Conservation (phyloP, 768 basidiomycete genomes). For the Thelephora ganbajun region DNA sequence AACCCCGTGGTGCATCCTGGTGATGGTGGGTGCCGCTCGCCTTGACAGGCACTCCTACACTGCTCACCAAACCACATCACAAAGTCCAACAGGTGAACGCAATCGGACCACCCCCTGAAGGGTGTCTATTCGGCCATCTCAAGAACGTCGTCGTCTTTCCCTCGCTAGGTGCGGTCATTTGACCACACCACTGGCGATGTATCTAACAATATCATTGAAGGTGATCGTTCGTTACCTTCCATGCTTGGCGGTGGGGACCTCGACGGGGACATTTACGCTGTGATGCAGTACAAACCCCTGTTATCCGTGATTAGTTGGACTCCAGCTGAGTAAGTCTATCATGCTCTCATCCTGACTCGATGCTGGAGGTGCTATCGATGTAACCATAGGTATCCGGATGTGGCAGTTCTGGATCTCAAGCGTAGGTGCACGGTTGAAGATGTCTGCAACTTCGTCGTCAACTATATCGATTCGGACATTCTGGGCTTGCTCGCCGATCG, state of each 20-base stretch:
- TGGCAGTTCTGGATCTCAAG: conserved; percentile 8
- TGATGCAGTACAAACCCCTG: conserved; percentile 41
- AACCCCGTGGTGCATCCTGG: conserved; percentile 70
- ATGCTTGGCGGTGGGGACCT: conserved; percentile 65
- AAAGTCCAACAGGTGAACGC: conserved; percentile 61
- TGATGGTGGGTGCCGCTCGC: conserved; percentile 32
- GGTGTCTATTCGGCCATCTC: conserved; percentile 44
- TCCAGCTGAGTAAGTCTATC: conserved; percentile 31
- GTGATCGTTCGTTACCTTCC: conserved; percentile 48
- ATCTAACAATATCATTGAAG: conserved; percentile 18
- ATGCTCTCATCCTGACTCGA: conserved; percentile 20
- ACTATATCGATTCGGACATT: conserved; percentile 76
- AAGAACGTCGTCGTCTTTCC: conserved; percentile 66
- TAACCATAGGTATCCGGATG: conserved; percentile 23
- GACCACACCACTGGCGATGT: not conserved
- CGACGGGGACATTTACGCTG: conserved; percentile 67
- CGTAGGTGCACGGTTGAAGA: conserved; percentile 47
- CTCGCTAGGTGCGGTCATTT: conserved; percentile 28
- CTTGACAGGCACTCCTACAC: not conserved
- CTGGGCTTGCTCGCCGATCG: conserved; percentile 58
- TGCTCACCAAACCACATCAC: conserved; percentile 1
- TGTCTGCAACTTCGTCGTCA: conserved; percentile 68
- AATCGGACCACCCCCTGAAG: conserved; percentile 51
- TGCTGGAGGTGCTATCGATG: no score
- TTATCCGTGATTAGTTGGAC: conserved; percentile 13